phyloP scores from a whole-genome alignment of 257 asterid genomes.

The Eustoma russellianum region DNA sequence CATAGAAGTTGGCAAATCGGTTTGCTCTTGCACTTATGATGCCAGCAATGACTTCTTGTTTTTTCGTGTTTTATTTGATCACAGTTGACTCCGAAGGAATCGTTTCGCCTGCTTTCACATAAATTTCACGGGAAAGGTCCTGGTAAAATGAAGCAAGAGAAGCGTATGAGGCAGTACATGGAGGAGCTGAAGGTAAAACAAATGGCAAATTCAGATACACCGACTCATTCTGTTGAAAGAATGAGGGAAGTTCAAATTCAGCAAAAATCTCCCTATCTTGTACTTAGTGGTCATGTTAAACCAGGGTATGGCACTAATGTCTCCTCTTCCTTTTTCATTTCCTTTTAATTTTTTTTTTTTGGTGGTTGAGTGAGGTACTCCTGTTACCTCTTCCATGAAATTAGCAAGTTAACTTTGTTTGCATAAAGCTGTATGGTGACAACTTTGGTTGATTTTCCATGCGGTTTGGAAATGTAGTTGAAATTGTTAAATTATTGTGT shows the following conservation, averaged over 20 bases:
- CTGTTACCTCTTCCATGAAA: too few species aligned
- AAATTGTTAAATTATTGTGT: neutral
- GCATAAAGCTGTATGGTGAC: too few species aligned
- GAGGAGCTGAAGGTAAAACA: slow-evolving; percentile 89
- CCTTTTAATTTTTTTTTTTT: neutral
- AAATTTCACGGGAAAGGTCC: slow-evolving; percentile 97
- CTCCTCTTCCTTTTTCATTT: neutral
- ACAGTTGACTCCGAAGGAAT: slow-evolving; percentile 95
- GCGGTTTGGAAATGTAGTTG: too few species aligned
- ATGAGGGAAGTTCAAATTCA: slow-evolving; percentile 89
- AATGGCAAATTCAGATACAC: slow-evolving; percentile 92
- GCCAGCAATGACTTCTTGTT: neutral
- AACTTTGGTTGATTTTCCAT: too few species aligned
- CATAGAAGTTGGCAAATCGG: too few species aligned
- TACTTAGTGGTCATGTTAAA: slow-evolving; percentile 75
- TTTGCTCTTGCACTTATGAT: too few species aligned
- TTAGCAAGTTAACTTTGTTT: too few species aligned
- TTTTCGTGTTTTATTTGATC: neutral
- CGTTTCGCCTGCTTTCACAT: slow-evolving; percentile 79
- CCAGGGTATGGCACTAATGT: slow-evolving; percentile 56
- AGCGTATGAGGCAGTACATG: slow-evolving; percentile 80
- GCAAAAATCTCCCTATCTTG: slow-evolving; percentile 68
- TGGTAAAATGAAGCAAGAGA: slow-evolving; percentile 90
- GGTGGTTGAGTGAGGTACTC: too few species aligned
- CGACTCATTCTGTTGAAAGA: slow-evolving; percentile 79